Evolutionary conservation across 495 filamentous ascomycete species (phyloP).

Genomic region (Penicillium nucicola): DNA sequence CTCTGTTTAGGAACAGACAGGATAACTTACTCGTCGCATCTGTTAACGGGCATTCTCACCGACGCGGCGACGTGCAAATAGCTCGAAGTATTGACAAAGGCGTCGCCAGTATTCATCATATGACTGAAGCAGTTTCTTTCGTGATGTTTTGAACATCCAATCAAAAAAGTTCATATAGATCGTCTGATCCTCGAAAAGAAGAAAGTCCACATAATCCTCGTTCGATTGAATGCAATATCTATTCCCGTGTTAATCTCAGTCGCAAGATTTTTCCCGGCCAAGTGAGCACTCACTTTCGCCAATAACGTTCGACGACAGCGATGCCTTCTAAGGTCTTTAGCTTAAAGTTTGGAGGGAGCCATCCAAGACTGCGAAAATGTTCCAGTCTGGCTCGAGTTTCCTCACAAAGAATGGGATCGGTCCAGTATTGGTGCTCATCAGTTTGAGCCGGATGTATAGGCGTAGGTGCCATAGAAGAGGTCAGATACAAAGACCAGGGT

Average conservation of each 20-base stretch:
- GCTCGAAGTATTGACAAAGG: constrained; percentile 25
- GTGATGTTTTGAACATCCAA: constrained; percentile 26
- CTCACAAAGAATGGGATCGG: constrained; percentile 30
- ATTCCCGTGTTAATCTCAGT: constrained; percentile 12
- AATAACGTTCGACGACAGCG: constrained; percentile 25
- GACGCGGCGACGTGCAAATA: constrained; percentile 18
- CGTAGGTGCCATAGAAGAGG: constrained; percentile 10
- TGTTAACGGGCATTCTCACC: constrained; percentile 18
- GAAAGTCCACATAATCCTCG: constrained; percentile 23
- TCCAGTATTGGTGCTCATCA: constrained; percentile 29
- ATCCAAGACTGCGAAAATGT: constrained; percentile 25
- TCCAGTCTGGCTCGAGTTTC: constrained; percentile 29
- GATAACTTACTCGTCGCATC: constrained; percentile 17
- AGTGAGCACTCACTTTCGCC: constrained; percentile 20
- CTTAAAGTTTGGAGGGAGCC: constrained; percentile 31
- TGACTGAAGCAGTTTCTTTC: constrained; percentile 23
- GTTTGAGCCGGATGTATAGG: constrained; percentile 14
- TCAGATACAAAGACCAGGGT: not conserved
- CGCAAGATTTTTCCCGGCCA: not conserved
- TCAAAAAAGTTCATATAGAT: constrained; percentile 34
- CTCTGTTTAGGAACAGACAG: constrained; percentile 1
- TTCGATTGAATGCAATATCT: constrained; percentile 31
- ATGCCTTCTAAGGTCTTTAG: constrained; percentile 24
- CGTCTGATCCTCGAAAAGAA: constrained; percentile 21
- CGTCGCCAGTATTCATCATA: constrained; percentile 31